Conservation (phyloP, 2,329 filamentous ascomycete genomes). For the Venturia oleaginea region DNA sequence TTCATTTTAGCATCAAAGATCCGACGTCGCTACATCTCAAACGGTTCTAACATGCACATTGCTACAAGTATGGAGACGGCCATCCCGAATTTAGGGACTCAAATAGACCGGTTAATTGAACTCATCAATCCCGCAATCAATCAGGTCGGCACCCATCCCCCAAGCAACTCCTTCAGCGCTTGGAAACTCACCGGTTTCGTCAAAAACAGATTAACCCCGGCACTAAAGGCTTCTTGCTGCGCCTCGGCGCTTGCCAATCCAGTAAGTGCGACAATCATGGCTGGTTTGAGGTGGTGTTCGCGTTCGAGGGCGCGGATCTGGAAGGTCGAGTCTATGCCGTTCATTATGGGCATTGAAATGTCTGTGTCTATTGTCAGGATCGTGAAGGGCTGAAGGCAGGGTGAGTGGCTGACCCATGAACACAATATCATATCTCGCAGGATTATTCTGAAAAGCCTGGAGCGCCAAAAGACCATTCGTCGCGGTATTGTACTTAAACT, state of each 20-base stretch:
- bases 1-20: too few species aligned
- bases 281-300: constrained; percentile 17
- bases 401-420: constrained; percentile 48
- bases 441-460: constrained; percentile 15
- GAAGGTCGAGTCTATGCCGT: constrained; percentile 29
- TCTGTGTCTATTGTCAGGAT: constrained; percentile 14
- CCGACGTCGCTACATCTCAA: too few species aligned
- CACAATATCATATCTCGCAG: constrained; percentile 16
- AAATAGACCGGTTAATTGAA: too few species aligned
- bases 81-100: too few species aligned
- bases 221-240: constrained; percentile 22
- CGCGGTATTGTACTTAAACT: constrained; percentile 24
- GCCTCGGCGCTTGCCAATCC: constrained; percentile 22
- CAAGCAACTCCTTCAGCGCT: constrained; percentile 17
- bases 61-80: too few species aligned
- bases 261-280: constrained; percentile 23
- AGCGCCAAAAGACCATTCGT: constrained; percentile 29
- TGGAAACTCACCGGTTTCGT: constrained; percentile 26
- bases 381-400: background rate
- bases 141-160: background rate
- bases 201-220: constrained; percentile 26
- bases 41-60: too few species aligned
- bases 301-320: constrained; percentile 28
- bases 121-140: too few species aligned
- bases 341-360: constrained; percentile 35